phyloP scores from a whole-genome alignment of 371 early-diverging fungal genomes.

The Rhizopus delemar region DNA sequence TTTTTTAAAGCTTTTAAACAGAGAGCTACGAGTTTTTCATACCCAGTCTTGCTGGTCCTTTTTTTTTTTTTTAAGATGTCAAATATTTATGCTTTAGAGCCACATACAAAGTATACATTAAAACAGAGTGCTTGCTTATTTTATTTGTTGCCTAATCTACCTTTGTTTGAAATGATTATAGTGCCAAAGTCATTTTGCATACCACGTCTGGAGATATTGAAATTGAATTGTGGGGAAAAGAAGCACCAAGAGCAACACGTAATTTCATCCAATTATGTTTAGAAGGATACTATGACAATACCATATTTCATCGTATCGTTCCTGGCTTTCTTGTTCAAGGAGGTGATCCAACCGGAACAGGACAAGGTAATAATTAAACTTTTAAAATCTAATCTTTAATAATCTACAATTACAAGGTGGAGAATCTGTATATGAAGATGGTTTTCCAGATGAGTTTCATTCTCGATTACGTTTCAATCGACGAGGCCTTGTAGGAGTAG shows the following conservation, averaged over 20 bases:
- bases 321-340: constrained; percentile 93
- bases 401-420: constrained; percentile 62
- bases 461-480: constrained; percentile 85
- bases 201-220: constrained; percentile 89
- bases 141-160: not conserved
- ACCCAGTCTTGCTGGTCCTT: not conserved
- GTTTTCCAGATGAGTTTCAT: constrained; percentile 92
- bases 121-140: not conserved
- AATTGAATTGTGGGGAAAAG: constrained; percentile 92
- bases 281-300: constrained; percentile 82
- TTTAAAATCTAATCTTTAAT: constrained; percentile 6
- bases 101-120: constrained; percentile 62
- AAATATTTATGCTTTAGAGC: constrained; percentile 74
- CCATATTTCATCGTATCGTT: constrained; percentile 88
- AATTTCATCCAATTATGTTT: constrained; percentile 92
- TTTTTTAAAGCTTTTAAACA: not conserved
- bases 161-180: constrained; percentile 18
- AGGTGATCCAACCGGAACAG: constrained; percentile 94
- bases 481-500: constrained; percentile 90
- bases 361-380: constrained; percentile 45
- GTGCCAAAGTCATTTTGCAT: constrained; percentile 88
- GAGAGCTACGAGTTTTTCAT: not conserved
- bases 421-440: constrained; percentile 80
- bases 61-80: constrained; percentile 48
- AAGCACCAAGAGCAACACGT: constrained; percentile 86